Conservation (phyloP, 495 filamentous ascomycete species). For the Xylaria cubensis region DNA sequence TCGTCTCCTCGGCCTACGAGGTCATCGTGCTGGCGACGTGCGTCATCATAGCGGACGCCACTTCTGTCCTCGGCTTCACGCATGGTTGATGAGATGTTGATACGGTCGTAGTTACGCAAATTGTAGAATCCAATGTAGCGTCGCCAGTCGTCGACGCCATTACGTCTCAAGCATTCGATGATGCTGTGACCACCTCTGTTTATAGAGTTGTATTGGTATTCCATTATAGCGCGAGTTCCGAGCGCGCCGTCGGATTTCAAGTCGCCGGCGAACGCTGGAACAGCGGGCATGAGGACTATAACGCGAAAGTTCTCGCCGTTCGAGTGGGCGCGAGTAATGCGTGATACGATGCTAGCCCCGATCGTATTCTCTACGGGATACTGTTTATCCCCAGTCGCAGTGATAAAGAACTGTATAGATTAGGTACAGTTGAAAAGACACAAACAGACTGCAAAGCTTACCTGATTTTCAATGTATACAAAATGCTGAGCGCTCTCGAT, state of each 20-base stretch:
- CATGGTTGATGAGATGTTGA: slow-evolving; percentile 75
- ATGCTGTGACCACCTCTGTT: slow-evolving; percentile 87
- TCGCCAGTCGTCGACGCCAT: slow-evolving; percentile 70
- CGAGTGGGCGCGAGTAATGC: slow-evolving; percentile 78
- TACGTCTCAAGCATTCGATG: slow-evolving; percentile 75
- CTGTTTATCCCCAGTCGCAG: slow-evolving; percentile 77
- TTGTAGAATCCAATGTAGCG: slow-evolving; percentile 97
- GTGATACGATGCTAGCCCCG: slow-evolving; percentile 85
- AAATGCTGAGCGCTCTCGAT: slow-evolving; percentile 85
- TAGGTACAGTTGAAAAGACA: slow-evolving; percentile 11
- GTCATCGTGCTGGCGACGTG: slow-evolving; percentile 56
- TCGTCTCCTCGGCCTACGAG: slow-evolving; percentile 35
- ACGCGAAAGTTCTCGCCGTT: slow-evolving; percentile 80
- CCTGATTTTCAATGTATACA: slow-evolving; percentile 94
- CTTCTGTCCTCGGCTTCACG: slow-evolving; percentile 66
- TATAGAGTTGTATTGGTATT: slow-evolving; percentile 90
- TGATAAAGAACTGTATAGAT: slow-evolving; percentile 80
- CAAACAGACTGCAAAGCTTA: slow-evolving; percentile 22
- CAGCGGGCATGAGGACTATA: slow-evolving; percentile 83
- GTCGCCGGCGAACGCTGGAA: slow-evolving; percentile 92
- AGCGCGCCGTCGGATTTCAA: slow-evolving; percentile 78
- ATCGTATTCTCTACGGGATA: slow-evolving; percentile 86
- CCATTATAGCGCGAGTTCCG: slow-evolving; percentile 93
- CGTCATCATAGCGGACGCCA: slow-evolving; percentile 77
- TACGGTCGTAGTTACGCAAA: slow-evolving; percentile 88